Evolutionary conservation across 768 basidiomycete genomes (phyloP).

Genomic region (Saitozyma podzolica): DNA sequence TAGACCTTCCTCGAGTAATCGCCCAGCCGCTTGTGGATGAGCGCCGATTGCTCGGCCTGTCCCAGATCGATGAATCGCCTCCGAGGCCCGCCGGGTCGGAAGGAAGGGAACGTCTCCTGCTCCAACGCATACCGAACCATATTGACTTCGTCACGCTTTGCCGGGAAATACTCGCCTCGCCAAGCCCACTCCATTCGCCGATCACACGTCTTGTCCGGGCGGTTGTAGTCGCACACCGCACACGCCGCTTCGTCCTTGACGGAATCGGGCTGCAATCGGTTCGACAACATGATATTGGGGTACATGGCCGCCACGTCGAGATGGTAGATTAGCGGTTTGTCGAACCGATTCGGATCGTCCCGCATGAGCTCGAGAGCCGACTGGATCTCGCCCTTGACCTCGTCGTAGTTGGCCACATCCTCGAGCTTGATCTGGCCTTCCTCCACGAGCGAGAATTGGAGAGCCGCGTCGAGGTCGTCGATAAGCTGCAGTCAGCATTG

Average conservation of each 20-base stretch:
- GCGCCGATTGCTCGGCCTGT: constrained; percentile 79
- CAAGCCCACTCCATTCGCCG: constrained; percentile 94
- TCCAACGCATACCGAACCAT: constrained; percentile 98
- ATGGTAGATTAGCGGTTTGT: constrained; percentile 96
- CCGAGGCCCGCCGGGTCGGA: constrained; percentile 68
- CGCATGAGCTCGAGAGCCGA: constrained; percentile 81
- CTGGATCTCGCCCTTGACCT: constrained; percentile 78
- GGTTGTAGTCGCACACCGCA: constrained; percentile 97
- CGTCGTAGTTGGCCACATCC: constrained; percentile 89
- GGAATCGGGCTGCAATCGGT: constrained; percentile 96
- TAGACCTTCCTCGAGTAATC: constrained; percentile 99
- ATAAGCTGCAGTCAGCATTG: constrained; percentile 66
- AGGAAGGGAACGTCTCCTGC: constrained; percentile 86
- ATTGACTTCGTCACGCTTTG: constrained; percentile 94
- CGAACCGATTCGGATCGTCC: constrained; percentile 81
- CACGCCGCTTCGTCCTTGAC: constrained; percentile 95
- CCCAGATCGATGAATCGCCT: constrained; percentile 81
- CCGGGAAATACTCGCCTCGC: constrained; percentile 98
- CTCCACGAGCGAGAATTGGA: constrained; percentile 81
- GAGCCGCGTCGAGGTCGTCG: constrained; percentile 86
- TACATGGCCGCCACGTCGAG: constrained; percentile 99
- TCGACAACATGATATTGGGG: constrained; percentile 99
- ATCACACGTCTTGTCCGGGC: constrained; percentile 93
- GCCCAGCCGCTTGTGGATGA: constrained; percentile 93
- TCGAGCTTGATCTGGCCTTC: constrained; percentile 75